Evolutionary conservation across 257 asterid species (phyloP).

Genomic region (Handroanthus guayacan): DNA sequence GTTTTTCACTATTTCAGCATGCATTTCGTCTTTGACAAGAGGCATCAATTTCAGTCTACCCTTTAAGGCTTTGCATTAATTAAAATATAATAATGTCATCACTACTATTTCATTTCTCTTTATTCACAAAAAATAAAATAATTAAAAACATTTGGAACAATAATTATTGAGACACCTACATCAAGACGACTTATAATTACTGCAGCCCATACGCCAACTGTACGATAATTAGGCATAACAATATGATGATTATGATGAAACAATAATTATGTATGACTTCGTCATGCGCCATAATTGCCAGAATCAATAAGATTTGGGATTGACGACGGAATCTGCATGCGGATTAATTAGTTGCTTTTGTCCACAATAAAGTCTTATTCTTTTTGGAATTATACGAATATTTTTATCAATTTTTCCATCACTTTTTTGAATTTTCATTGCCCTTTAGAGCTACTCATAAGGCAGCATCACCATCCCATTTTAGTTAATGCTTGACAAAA

Average conservation of each 20-base stretch:
- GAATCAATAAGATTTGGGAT: constrained; percentile 27
- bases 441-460: constrained; percentile 20
- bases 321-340: constrained; percentile 29
- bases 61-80: no score
- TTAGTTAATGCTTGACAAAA: constrained; percentile 32
- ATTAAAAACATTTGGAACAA: no score
- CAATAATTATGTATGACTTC: not conserved
- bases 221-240: constrained; percentile 16
- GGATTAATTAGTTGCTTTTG: constrained; percentile 21
- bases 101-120: no score
- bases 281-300: not conserved
- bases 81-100: no score
- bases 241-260: not conserved
- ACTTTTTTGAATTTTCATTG: not conserved
- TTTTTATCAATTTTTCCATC: constrained; percentile 13
- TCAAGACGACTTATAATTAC: not conserved
- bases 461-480: constrained; percentile 26
- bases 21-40: no score
- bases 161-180: not conserved
- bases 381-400: not conserved
- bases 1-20: no score
- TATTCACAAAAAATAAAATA: no score
- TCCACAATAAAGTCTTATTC: not conserved
- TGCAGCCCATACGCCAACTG: constrained; percentile 15
- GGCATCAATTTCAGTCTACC: no score